Evolutionary conservation across 768 basidiomycete species (phyloP).

Genomic region (Lyophyllum atratum): DNA sequence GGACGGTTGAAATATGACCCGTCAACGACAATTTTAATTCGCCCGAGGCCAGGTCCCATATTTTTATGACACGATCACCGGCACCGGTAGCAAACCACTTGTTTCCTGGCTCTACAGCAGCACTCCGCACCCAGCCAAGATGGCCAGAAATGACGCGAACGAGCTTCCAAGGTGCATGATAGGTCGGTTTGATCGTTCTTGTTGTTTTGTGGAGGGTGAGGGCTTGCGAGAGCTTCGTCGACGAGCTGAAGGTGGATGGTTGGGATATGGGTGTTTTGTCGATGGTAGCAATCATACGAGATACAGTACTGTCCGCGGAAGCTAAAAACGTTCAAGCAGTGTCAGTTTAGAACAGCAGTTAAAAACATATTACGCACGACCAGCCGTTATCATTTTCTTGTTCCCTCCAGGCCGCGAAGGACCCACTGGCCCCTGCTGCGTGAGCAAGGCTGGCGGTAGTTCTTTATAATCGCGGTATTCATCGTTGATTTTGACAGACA

Average conservation of each 20-base stretch:
- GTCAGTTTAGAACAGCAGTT: background rate
- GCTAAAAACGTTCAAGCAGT: slow-evolving; percentile 23
- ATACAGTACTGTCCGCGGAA: slow-evolving; percentile 50
- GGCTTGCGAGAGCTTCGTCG: slow-evolving; percentile 78
- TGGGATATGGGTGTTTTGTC: slow-evolving; percentile 70
- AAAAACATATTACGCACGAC: slow-evolving; percentile 46
- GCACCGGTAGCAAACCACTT: slow-evolving; percentile 99
- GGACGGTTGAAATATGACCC: slow-evolving; percentile 95
- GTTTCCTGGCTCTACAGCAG: slow-evolving; percentile 97
- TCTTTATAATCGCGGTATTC: slow-evolving; percentile 89
- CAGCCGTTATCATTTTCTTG: slow-evolving; percentile 73
- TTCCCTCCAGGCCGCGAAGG: slow-evolving; percentile 71
- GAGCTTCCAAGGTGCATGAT: slow-evolving; percentile 96
- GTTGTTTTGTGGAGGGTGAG: slow-evolving; percentile 92
- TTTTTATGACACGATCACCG: slow-evolving; percentile 97
- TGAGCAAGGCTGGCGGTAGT: slow-evolving; percentile 76
- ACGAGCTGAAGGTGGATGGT: slow-evolving; percentile 70
- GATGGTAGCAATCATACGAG: slow-evolving; percentile 71
- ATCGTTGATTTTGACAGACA: slow-evolving; percentile 84
- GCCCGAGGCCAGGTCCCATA: slow-evolving; percentile 98
- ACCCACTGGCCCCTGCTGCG: slow-evolving; percentile 81
- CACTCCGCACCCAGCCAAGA: slow-evolving; percentile 95
- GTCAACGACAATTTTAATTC: slow-evolving; percentile 96
- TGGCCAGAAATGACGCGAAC: slow-evolving; percentile 96
- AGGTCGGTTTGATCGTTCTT: slow-evolving; percentile 91